Evolutionary conservation across 768 basidiomycete genomes (phyloP).

Genomic region (Termitomyces sp.): DNA sequence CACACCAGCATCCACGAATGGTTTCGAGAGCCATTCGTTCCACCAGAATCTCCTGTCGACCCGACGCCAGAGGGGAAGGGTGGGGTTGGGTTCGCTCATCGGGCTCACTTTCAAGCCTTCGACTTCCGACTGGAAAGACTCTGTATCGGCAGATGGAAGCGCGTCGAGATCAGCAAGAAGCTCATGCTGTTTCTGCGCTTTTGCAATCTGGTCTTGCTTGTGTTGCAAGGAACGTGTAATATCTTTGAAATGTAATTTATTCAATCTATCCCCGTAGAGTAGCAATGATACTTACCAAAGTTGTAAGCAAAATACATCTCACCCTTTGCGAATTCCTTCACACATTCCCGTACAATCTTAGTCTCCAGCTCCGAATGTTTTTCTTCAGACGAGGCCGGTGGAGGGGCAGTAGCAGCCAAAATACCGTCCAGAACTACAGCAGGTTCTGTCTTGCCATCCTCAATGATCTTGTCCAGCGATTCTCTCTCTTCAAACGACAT

Average conservation of each 20-base stretch:
- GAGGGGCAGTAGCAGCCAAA: conserved; percentile 55
- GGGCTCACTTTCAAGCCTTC: conserved; percentile 39
- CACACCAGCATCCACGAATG: conserved; percentile 87
- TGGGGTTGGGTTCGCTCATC: conserved; percentile 68
- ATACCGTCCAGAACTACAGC: conserved; percentile 54
- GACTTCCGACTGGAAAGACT: conserved; percentile 6
- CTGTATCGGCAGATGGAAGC: conserved; percentile 28
- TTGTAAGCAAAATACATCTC: conserved; percentile 89
- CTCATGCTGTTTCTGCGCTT: conserved; percentile 52
- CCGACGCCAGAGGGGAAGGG: conserved; percentile 86
- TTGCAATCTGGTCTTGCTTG: conserved; percentile 65
- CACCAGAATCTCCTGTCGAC: conserved; percentile 94
- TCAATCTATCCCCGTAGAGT: not conserved
- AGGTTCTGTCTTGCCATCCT: conserved; percentile 44
- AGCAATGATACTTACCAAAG: conserved; percentile 53
- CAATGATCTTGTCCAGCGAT: conserved; percentile 41
- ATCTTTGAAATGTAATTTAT: conserved; percentile 40
- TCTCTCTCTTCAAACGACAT: conserved; percentile 26
- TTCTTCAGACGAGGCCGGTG: conserved; percentile 62
- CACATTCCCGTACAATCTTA: conserved; percentile 77
- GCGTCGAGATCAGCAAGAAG: conserved; percentile 63
- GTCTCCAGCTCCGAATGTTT: conserved; percentile 73
- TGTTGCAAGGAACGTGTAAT: conserved; percentile 81
- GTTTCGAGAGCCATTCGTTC: conserved; percentile 86
- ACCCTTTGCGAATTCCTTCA: conserved; percentile 75